Evolutionary conservation across 2,329 filamentous ascomycete species (phyloP), one percentile per base, ranked within the genome.

Genomic region (Fusarium mexicanum): DNA sequence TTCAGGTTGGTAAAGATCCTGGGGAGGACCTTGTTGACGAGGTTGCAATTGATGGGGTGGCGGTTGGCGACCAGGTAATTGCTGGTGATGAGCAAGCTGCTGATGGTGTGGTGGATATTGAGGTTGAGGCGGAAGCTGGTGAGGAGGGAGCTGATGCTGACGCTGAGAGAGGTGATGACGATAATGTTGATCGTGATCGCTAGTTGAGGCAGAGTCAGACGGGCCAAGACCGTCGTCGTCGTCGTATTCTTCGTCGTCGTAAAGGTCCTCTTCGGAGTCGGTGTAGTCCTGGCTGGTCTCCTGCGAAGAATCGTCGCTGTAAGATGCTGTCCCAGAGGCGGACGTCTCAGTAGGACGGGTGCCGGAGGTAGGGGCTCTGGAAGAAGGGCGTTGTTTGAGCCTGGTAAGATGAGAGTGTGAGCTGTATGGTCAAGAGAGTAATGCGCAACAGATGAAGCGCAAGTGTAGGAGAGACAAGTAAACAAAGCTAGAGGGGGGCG

Each of bases 181-280:
- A 35, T 68, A 75, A 40, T 66, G 71, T n/a, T 64, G 73, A 18
- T 69, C 70, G 60, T 74, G 72, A 22, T 71, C 63, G 53, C 67
- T 73, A 14, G 69, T 72, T 38, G 90, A 91, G 24, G 89, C 89
- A 13, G 90, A 91, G 78, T 91, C 90, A 40, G 86, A 87, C 20
- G 89, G 89, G 6, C 88, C 86, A 72, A 90, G 77, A 41, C 88
- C 88, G 78, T 86, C 86, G 71, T 85, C 83, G 63, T 85, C 82
- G 55, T 69, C 60, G 22, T 80, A 72, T 61, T 81, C 77, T 61
- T 81, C 77, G 75, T 86, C 80, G 74, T 81, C 80, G 75, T 70
- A 70, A 33, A 70, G 24, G 26, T 86, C 86, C 72, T 84, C 83
- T 37, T 78, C 76, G 72, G 80, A 68, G 48, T 79, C 55, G 41